A percentile compares a stretch with the other conserved stretches of the same genome.
Evolutionary conservation across 108 stramenopile genomes (phyloP).

Genomic region (Pseudonitzschia multiseries): DNA sequence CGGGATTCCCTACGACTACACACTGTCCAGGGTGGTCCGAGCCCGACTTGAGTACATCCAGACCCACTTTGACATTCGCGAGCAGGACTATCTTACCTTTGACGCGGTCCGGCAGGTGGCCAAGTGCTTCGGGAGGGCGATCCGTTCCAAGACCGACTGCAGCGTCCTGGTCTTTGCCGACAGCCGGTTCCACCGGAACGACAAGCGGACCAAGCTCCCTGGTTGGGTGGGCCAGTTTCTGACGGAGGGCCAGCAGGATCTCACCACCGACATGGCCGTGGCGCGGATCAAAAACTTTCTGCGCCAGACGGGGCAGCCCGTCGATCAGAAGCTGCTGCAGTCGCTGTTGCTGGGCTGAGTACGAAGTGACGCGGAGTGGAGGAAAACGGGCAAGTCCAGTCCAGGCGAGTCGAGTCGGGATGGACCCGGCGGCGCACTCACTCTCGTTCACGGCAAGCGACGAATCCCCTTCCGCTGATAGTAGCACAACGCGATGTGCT

Average conservation of each 20-base stretch:
- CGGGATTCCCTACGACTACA: conserved; percentile 96
- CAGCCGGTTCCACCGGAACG: conserved; percentile 76
- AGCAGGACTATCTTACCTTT: conserved; percentile 89
- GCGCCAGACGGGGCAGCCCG: conserved; percentile 86
- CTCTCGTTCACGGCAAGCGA: too few species aligned
- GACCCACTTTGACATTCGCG: conserved; percentile 74
- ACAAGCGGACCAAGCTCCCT: conserved; percentile 88
- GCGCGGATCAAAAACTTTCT: conserved; percentile 59
- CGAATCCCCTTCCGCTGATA: too few species aligned
- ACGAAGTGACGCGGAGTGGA: too few species aligned
- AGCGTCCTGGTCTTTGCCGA: conserved; percentile 85
- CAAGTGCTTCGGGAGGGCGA: conserved; percentile 84
- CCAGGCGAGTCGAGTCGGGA: too few species aligned
- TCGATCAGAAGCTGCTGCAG: conserved; percentile 50
- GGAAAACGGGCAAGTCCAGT: too few species aligned
- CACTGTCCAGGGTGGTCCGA: conserved; percentile 81
- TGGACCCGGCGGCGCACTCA: too few species aligned
- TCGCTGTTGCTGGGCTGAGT: too few species aligned
- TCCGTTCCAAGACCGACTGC: conserved; percentile 84
- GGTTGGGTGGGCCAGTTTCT: conserved; percentile 91
- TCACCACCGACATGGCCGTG: conserved; percentile 80
- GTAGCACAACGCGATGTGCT: too few species aligned
- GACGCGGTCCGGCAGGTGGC: conserved; percentile 81
- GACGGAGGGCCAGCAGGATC: conserved; percentile 68
- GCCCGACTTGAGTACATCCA: conserved; percentile 87